Evolutionary conservation across 768 basidiomycete genomes (phyloP).

Genomic region (Xerocomus potaroensis): DNA sequence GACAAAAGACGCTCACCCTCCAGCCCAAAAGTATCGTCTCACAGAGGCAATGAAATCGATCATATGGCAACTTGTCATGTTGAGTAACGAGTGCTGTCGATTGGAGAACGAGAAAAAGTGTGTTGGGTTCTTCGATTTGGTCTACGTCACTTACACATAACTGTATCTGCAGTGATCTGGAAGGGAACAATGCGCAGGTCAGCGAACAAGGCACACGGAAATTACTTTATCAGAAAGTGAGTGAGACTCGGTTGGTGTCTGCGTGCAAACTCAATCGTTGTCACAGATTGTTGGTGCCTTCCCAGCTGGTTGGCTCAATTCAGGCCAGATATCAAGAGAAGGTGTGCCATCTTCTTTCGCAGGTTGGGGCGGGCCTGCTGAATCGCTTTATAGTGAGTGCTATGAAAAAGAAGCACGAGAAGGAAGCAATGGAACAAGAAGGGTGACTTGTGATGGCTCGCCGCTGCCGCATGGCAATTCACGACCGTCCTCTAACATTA

Average conservation of each 20-base stretch:
- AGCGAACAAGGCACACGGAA: slow-evolving; percentile 82
- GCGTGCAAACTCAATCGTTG: background rate
- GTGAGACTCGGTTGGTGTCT: slow-evolving; percentile 2
- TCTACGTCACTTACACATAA: background rate
- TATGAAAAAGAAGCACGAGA: slow-evolving; percentile 79
- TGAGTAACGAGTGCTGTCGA: slow-evolving; percentile 81
- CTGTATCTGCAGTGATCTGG: slow-evolving; percentile 41
- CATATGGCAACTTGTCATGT: slow-evolving; percentile 74
- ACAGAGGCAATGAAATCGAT: slow-evolving; percentile 76
- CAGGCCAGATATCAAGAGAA: slow-evolving; percentile 83
- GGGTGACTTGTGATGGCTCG: slow-evolving; percentile 8
- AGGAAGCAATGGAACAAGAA: slow-evolving; percentile 64
- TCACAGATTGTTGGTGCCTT: slow-evolving; percentile 71
- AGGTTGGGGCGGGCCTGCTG: too few relatives aligned
- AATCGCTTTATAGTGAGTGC: slow-evolving; percentile 55
- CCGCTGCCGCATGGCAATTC: background rate
- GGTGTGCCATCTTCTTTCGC: slow-evolving; percentile 48
- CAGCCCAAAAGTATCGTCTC: slow-evolving; percentile 71
- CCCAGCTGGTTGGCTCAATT: slow-evolving; percentile 81
- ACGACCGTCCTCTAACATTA: slow-evolving; percentile 18
- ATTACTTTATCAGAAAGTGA: slow-evolving; percentile 72
- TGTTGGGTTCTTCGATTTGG: background rate
- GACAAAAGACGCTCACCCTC: slow-evolving; percentile 50
- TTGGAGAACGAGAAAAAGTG: slow-evolving; percentile 64
- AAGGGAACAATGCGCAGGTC: slow-evolving; percentile 65